Percentiles rank a stretch among this genome's conserved stretches.
Evolutionary conservation across 768 basidiomycete species (phyloP).

Genomic region (Phlebiopsis flavidoalba): DNA sequence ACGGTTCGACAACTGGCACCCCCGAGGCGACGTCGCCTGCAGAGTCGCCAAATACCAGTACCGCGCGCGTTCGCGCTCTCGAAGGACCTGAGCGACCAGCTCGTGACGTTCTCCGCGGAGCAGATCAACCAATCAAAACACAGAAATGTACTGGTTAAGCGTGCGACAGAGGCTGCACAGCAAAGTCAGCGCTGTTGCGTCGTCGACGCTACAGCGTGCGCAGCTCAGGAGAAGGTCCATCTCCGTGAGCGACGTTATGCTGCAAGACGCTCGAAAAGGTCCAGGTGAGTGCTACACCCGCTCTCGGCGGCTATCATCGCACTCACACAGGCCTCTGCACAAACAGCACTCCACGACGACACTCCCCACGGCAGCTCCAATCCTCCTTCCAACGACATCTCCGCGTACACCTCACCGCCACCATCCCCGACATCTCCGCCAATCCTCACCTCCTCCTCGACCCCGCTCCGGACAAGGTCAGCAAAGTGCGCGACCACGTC

Average conservation of each 20-base stretch:
- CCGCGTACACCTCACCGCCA: constrained; percentile 47
- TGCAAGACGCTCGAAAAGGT: constrained; percentile 63
- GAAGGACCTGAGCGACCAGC: constrained; percentile 53
- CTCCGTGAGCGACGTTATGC: constrained; percentile 60
- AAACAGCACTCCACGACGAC: constrained; percentile 49
- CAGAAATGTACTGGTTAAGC: constrained; percentile 69
- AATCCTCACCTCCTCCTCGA: constrained; percentile 48
- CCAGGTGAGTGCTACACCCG: constrained; percentile 23
- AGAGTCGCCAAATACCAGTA: constrained; percentile 66
- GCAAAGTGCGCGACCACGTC: constrained; percentile 52
- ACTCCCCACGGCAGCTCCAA: constrained; percentile 48
- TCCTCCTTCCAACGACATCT: constrained; percentile 55
- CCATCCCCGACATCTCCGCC: constrained; percentile 46
- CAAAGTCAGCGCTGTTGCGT: constrained; percentile 55
- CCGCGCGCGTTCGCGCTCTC: constrained; percentile 65
- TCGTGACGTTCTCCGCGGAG: constrained; percentile 62
- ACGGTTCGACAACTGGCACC: constrained; percentile 35
- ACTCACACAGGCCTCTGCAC: neutral
- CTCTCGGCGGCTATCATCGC: neutral
- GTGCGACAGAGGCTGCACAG: constrained; percentile 63
- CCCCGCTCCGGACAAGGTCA: constrained; percentile 59
- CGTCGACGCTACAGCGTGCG: constrained; percentile 48
- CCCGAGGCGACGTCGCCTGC: constrained; percentile 43
- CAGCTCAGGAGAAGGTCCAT: constrained; percentile 54
- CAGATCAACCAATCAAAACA: constrained; percentile 66